Evolutionary conservation across 768 basidiomycete species (phyloP), one percentile per base, ranked within the genome.

Genomic region (Phlegmacium glaucopus): DNA sequence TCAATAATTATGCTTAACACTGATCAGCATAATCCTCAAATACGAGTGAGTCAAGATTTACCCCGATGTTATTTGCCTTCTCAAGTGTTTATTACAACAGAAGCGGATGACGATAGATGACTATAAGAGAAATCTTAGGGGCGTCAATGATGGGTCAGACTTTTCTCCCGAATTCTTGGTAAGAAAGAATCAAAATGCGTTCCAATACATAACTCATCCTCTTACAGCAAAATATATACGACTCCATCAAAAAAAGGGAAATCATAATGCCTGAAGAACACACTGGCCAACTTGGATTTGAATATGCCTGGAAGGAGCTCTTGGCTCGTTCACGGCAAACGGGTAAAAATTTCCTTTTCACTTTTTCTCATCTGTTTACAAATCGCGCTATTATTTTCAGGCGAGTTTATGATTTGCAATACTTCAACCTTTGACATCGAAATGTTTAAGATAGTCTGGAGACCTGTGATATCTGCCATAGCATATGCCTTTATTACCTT

Each of bases 1-100:
- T 97, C 96, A 0, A 85, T 99, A 50, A 97, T 99, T 65, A 80
- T 99, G 93, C 79, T 99, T 42, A 99, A 99, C 67, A 99, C 96
- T 7, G 96, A 99, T 69, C 81, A 83, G 27, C 94, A 97, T 63
- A 97, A 90, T 61, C 94, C 94, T 10, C 93, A 96, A 75, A 80
- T 94, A 51, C 72, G 90, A 61, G 92, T 88, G 61, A 64, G 85
- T 53, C 22, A 5, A 22, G 22, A 22, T 36, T 48, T 11, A 34
- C 17, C 13, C 39, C 17, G 10, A 11, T 8, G 32, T 11, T 29
- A n/a, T n/a, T n/a, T n/a, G 32, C 16, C 6, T 35, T 37, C 49
- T n/a, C 57, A 49, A 26, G 10, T 45, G 28, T 49, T 9, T 13
- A 28, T 28, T 26, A 42, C 4, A n/a, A 47, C n/a, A 95, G 87